Base-by-base conservation (phyloP, 179 eudicot genomes). In the Nepenthes alata region DNA sequence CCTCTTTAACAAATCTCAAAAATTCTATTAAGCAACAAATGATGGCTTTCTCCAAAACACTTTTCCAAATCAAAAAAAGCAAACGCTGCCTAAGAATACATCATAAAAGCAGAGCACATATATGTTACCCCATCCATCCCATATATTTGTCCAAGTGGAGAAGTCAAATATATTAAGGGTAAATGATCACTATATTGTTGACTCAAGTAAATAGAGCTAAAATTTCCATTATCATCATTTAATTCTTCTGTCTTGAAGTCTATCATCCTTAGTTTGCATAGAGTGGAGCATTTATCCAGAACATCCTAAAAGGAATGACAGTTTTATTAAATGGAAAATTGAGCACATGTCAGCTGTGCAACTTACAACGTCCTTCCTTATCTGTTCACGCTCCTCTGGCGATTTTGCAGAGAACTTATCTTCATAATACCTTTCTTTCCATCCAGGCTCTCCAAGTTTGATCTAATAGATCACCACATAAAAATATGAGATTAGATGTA, bases 351-450 rank as follows among this genome's bases (percentile, higher is more conserved):
- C 25, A 25, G 25, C 25, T 15, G 64, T 56, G 60, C 38, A 73
- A 84, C 95, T 81, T 80, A 93, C 98, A 67, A 93, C 93, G 77
- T 93, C 93, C 62, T 78, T 83, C 14, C 88, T 79, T 49, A 86
- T 72, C 47, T 60, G 67, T 53, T 86, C 96, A 69, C 80, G 81
- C 65, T 89, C 96, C 72, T 93, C 97, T 0, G 77, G 73, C 58
- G 88, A 76, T 57, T 73, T 74, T 54, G 82, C 95, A 64, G 63
- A 68, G 59, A 93, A 93, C 78, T 93, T 93, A 62, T 85, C 96
- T 70, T 89, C 95, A 75, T 93, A 93, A 39, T 93, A 93, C 70
- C 98, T 80, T 61, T 93, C 96, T 72, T 82, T 93, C 98, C 98
- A 93, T 16, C 97, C 98, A 53, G 95, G 87, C 62, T 67, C 87